Conservation (phyloP, 2,329 filamentous ascomycete species). For the Aureobasidium sp. region DNA sequence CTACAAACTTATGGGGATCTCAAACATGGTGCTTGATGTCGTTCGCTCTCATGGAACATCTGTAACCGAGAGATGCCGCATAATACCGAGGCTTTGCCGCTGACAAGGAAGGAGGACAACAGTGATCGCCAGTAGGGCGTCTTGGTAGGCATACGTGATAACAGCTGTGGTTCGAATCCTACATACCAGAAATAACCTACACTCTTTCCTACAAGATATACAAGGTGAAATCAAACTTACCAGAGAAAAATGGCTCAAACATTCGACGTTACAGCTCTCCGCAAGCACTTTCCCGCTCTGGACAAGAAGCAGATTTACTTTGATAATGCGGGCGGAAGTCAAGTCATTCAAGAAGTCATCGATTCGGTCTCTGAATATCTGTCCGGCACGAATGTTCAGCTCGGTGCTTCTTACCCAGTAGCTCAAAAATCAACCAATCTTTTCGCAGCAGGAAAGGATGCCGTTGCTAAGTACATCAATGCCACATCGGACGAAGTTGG, state of each 20-base stretch:
- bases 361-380: constrained; percentile 49
- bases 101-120: constrained; percentile 7
- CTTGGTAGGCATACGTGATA: not conserved
- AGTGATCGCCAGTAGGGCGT: constrained; percentile 2
- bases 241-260: constrained; percentile 21
- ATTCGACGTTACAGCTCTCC: constrained; percentile 49
- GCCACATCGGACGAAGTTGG: constrained; percentile 54
- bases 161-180: not conserved
- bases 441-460: constrained; percentile 53
- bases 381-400: constrained; percentile 61
- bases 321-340: constrained; percentile 72
- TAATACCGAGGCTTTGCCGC: not conserved
- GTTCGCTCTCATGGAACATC: not conserved
- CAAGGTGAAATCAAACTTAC: not conserved
- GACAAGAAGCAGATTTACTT: constrained; percentile 60
- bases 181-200: not conserved
- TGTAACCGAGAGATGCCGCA: constrained; percentile 1
- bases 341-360: constrained; percentile 58
- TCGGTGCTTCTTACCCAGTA: constrained; percentile 60
- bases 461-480: constrained; percentile 64
- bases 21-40: not conserved
- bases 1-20: too few species aligned
- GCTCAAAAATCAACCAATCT: constrained; percentile 51
- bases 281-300: constrained; percentile 60
- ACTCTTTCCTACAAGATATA: not conserved